Conservation (phyloP, 495 filamentous ascomycete species). For the Neurospora sp. region DNA sequence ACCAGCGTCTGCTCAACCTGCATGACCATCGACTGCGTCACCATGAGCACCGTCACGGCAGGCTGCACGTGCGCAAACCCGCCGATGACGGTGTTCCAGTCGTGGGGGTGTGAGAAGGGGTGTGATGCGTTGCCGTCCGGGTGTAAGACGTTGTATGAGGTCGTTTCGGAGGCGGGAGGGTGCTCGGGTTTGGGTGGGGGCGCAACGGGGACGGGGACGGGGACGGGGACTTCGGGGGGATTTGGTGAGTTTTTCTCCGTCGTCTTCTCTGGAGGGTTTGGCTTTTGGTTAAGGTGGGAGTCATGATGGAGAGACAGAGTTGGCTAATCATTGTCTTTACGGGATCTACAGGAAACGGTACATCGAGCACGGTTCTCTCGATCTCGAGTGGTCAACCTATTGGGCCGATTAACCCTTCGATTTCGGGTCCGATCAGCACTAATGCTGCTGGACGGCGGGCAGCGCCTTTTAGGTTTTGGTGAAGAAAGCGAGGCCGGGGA, state of each 20-base stretch:
- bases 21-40: constrained; percentile 14
- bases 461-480: background rate
- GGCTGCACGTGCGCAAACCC: constrained; percentile 13
- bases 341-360: background rate
- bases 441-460: background rate
- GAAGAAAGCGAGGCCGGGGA: background rate
- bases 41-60: constrained; percentile 10
- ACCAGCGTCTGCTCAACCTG: constrained; percentile 18
- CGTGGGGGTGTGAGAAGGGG: constrained; percentile 12
- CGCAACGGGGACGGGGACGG: background rate
- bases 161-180: constrained; percentile 1
- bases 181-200: background rate
- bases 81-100: constrained; percentile 10
- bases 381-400: background rate
- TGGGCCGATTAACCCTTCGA: background rate
- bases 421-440: background rate
- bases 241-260: background rate
- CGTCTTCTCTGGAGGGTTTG: no score
- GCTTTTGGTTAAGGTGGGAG: no score
- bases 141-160: constrained; percentile 13
- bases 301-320: no score
- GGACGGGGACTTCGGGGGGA: background rate
- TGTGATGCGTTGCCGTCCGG: constrained; percentile 9
- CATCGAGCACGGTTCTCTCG: background rate
- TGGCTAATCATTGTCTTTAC: background rate